Base-by-base conservation (phyloP, 1,139 yeast species). In the Pichia norvegensis region DNA sequence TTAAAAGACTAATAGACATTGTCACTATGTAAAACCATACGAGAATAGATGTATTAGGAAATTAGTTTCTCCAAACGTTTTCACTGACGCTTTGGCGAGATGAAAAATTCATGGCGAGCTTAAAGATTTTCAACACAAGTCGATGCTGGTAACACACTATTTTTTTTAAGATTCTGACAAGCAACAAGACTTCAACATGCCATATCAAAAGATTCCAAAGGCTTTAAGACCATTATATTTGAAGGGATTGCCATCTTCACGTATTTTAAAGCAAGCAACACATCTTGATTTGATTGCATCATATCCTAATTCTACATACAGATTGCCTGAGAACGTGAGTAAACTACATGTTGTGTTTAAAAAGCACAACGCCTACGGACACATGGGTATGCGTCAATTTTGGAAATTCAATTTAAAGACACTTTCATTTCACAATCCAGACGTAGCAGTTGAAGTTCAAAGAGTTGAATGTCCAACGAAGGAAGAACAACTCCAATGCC, bases 351-450 rank as follows among this genome's bases (percentile, higher is more conserved):
- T 79, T 41, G 57, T 72, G 19, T 71, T 78, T 60, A 76, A 74
- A 54, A 60, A 58, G 38, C 62, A 63, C 46, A 69, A 71, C 51
- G 64, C 67, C 33, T 65, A 68, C 52, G 77, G 78, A 10, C 79
- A 74, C 57, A 69, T 70, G 72, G 79, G 79, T 3, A 73, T 77
- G 42, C 61, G 65, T 55, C 69, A 69, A 52, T 85, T 88, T 65
- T 85, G 95, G 94, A 78, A 76, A 57, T 67, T 71, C 43, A 75
- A 79, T 63, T 69, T 87, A 48, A 95, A 95, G 20, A 79, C 87
- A 14, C 70, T 88, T 49, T 83, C 80, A 61, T 88, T 85, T 65
- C 90, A 86, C 67, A 88, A 88, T 64, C 92, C 92, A 29, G 68
- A 70, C 38, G 61, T 85, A 31, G 74, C 78, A 33, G 79, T 86